Conservation (phyloP, 345 rosid species). For the Rhodamnia rubescens region DNA sequence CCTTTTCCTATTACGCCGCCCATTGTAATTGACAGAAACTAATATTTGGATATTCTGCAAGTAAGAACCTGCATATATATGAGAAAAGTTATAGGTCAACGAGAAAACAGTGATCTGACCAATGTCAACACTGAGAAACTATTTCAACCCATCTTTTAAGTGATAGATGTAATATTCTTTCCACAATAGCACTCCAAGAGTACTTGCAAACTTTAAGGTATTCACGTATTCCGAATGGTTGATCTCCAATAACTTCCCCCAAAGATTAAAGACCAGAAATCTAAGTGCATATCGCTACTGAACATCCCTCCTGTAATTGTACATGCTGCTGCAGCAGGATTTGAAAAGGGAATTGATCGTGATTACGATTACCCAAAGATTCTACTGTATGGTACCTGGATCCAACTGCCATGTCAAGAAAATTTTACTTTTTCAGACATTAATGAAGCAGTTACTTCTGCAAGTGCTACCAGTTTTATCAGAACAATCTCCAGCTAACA, state of each 20-base stretch:
- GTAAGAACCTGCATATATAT: conserved; percentile 7
- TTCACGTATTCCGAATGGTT: background rate
- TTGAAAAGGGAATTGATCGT: too few species aligned
- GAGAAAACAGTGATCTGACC: background rate
- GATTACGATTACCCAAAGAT: too few species aligned
- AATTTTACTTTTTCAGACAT: background rate
- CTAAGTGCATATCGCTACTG: background rate
- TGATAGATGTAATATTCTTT: background rate
- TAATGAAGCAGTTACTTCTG: background rate
- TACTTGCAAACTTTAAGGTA: background rate
- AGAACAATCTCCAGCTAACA: background rate
- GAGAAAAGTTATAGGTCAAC: background rate
- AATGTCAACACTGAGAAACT: background rate
- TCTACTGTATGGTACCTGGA: background rate
- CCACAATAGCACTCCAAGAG: background rate
- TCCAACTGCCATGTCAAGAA: background rate
- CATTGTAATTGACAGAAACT: conserved; percentile 25
- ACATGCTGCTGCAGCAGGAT: too few species aligned
- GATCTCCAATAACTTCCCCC: background rate
- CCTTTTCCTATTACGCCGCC: conserved; percentile 46
- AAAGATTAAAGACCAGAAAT: background rate
- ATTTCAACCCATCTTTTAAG: background rate
- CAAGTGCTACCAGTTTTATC: background rate
- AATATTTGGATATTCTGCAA: background rate
- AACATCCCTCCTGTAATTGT: too few species aligned